Evolutionary conservation across 768 basidiomycete genomes (phyloP), one percentile per base, ranked within the genome.

Genomic region (Rickenella mellea): DNA sequence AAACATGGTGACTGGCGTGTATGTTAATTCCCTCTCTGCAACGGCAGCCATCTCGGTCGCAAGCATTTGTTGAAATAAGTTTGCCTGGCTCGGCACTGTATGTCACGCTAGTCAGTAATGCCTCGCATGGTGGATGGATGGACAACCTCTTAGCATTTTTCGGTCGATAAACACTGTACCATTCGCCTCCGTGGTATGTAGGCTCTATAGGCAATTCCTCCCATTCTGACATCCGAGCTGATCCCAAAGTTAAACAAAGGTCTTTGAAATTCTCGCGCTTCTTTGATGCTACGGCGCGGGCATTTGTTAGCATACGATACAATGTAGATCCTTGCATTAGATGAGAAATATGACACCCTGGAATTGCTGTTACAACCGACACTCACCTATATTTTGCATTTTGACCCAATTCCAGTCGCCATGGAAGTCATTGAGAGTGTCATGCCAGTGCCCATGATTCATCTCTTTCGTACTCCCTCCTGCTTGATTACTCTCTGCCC

Each of bases 391-490:
- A 32, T 32, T 7, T n/a, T 19, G 33, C 2, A 36, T 2, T 36
- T 36, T 36, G 19, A 22, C 24, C 24, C 15, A 19, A 36, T 36
- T 36, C 10, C 33, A 31, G 37, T 51, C 50, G 1, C 45, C 47
- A 27, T 42, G 46, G 17, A 41, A 44, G 28, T 55, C 52, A 27
- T 55, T 45, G 9, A 55, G 41, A 0, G 50, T 43, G 10, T 55
- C 53, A 1, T 43, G 28, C 1, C 49, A 39, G 5, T 38, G 38
- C 1, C 50, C 47, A 3, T 42, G 44, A 17, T 35, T 43, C 53
- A 54, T 54, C 17, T 54, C 50, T 12, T 48, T 45, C 0, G 46
- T 43, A n/a, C 47, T 49, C 9, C 40, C 30, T 10, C 43, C 49
- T 9, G 41, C 42, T 39, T 45, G 42, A 22, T 55, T 55, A 11